Evolutionary conservation across 768 basidiomycete genomes (phyloP), one percentile per base, ranked within the genome.

Genomic region (Filobasidium floriforme): DNA sequence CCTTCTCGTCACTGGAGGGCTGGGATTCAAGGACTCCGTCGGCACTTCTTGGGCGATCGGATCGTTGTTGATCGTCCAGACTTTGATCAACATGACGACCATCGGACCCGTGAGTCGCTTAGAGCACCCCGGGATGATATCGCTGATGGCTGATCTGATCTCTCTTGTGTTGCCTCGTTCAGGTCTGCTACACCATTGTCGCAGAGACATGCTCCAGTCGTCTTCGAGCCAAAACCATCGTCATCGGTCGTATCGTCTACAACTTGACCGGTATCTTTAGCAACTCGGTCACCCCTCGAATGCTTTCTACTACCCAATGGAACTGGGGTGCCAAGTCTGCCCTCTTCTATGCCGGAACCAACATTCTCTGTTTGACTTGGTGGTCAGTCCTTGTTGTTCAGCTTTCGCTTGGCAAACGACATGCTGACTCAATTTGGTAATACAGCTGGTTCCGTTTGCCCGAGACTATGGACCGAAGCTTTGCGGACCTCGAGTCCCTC

Each of bases 171-270:
- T n/a, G n/a, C n/a, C n/a, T n/a, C n/a, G n/a, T n/a, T n/a, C n/a
- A n/a, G n/a, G n/a, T n/a, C 14, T 68, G 69, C 18, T 75, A 74
- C 68, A 62, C 55, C 63, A 72, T 76, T 49, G 62, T 75, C 22
- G 66, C 68, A 7, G 75, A 75, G 62, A 68, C 69, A 1, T 65
- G 69, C 6, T 71, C 71, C 3, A 72, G 72, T 28, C 67, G 74
- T 51, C 64, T 75, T 1, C 61, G 74, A 26, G 69, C 73, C 60
- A 76, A 76, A 69, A 75, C 75, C 15, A 69, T 75, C 62, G 71
- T 55, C 44, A 66, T 76, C 19, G 66, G 69, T 2, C 69, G 72
- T 26, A 63, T 67, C 14, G 37, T 60, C 14, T 73, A 73, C 68
- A 72, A 72, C 54, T 40, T 72, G 55, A 66, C 61, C 51, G 66